Percentiles rank a stretch among this genome's conserved stretches.
Evolutionary conservation across 768 basidiomycete genomes (phyloP).

Genomic region (Mycena olivaceomarginata): DNA sequence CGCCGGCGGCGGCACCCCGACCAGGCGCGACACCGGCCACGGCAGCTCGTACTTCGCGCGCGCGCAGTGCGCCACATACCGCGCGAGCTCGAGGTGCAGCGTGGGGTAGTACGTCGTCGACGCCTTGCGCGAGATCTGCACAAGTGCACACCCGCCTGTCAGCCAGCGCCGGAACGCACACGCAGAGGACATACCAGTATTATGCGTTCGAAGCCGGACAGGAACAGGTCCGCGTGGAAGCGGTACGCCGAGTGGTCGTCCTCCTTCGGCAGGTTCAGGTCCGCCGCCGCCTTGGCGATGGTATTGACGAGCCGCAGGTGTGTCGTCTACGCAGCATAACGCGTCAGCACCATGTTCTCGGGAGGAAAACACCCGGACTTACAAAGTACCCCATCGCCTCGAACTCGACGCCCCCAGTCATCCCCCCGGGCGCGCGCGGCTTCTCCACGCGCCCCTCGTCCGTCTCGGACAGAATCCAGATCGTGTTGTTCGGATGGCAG

Average conservation of each 20-base stretch:
- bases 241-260: conserved; percentile 86
- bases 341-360: neutral
- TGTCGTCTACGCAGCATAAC: conserved; percentile 73
- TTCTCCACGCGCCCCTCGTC: conserved; percentile 92
- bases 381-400: conserved; percentile 98
- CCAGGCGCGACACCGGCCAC: conserved; percentile 85
- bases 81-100: conserved; percentile 94
- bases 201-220: conserved; percentile 94
- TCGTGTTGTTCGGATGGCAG: conserved; percentile 94
- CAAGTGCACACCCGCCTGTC: neutral
- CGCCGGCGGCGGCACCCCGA: conserved; percentile 85
- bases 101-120: conserved; percentile 96
- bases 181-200: conserved; percentile 75
- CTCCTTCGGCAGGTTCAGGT: conserved; percentile 79
- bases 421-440: conserved; percentile 95
- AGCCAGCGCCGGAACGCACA: neutral
- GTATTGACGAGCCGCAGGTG: conserved; percentile 93
- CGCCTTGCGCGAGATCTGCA: conserved; percentile 94
- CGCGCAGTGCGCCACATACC: conserved; percentile 84
- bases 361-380: conserved; percentile 53
- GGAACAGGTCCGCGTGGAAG: conserved; percentile 92
- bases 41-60: conserved; percentile 87
- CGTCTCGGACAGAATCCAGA: conserved; percentile 91
- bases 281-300: conserved; percentile 79
- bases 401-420: conserved; percentile 99